Conservation (phyloP, 1,284 basidiomycete species). For the Ganoderma leucocontextum region DNA sequence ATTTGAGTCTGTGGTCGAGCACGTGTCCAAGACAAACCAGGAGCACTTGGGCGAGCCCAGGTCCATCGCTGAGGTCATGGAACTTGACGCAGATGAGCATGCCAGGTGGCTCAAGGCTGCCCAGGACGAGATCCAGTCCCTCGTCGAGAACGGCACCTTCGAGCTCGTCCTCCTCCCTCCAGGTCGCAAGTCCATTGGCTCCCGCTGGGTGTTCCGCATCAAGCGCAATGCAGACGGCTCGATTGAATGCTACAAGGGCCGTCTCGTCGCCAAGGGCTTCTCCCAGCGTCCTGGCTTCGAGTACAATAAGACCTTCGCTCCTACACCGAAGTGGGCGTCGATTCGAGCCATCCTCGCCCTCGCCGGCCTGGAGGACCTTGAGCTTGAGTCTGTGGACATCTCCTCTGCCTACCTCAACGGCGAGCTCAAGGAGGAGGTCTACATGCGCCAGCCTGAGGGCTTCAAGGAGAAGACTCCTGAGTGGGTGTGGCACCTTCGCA, state of each 20-base stretch:
- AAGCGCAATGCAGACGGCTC: slow-evolving; percentile 46
- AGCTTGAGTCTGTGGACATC: too few species aligned
- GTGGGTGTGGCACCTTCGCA: too few species aligned
- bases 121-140: slow-evolving; percentile 17
- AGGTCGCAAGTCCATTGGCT: slow-evolving; percentile 30
- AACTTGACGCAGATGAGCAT: slow-evolving; percentile 10
- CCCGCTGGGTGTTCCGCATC: slow-evolving; percentile 47
- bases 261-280: slow-evolving; percentile 53
- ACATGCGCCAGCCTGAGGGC: too few species aligned
- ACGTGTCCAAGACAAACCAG: slow-evolving; percentile 16
- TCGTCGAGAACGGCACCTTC: slow-evolving; percentile 37
- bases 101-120: slow-evolving; percentile 21
- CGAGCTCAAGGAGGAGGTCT: too few species aligned
- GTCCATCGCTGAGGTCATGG: slow-evolving; percentile 8
- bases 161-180: slow-evolving; percentile 35
- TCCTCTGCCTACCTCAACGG: too few species aligned
- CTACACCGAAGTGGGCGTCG: slow-evolving; percentile 43
- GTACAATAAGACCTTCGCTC: slow-evolving; percentile 50
- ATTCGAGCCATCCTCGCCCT: slow-evolving; percentile 46
- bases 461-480: too few species aligned
- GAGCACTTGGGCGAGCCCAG: slow-evolving; percentile 7
- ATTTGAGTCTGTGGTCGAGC: slow-evolving; percentile 11
- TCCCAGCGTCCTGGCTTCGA: slow-evolving; percentile 51
- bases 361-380: too few species aligned
- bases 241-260: slow-evolving; percentile 46